Evolutionary conservation across 768 basidiomycete genomes (phyloP).

Genomic region (Filobasidium floriforme): DNA sequence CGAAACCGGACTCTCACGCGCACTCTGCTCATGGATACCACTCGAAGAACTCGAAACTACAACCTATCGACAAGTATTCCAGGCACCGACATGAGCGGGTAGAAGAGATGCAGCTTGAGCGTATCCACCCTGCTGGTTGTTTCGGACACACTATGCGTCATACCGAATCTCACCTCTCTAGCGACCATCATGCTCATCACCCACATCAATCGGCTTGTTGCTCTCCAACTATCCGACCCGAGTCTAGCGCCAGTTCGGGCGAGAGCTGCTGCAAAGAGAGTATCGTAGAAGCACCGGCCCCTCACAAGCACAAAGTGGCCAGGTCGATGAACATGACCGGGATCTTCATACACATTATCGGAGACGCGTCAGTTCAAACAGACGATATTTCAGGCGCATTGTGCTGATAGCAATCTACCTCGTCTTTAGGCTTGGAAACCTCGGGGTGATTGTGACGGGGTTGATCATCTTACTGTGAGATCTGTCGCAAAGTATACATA

Average conservation of each 20-base stretch:
- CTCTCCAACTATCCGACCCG: too few species aligned
- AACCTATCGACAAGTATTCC: background rate
- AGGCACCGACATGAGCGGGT: background rate
- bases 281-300: background rate
- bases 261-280: background rate
- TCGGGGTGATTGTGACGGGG: slow-evolving; percentile 91
- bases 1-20: too few species aligned
- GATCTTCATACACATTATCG: slow-evolving; percentile 83
- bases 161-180: too few species aligned
- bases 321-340: slow-evolving; percentile 88
- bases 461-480: slow-evolving; percentile 63
- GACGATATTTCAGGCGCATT: background rate
- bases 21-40: background rate
- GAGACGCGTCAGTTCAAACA: slow-evolving; percentile 57
- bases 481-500: slow-evolving; percentile 5
- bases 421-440: slow-evolving; percentile 63
- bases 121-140: background rate
- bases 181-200: too few species aligned
- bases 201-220: too few species aligned
- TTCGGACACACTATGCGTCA: background rate
- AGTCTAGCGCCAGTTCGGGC: background rate
- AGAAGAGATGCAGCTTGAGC: background rate
- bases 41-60: background rate
- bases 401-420: background rate
- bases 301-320: background rate